These are phyloP conservation scores for Eucalyptus pauciflora DNA, from an alignment of 345 rosid species.

Conservation along the genomic window DNA sequence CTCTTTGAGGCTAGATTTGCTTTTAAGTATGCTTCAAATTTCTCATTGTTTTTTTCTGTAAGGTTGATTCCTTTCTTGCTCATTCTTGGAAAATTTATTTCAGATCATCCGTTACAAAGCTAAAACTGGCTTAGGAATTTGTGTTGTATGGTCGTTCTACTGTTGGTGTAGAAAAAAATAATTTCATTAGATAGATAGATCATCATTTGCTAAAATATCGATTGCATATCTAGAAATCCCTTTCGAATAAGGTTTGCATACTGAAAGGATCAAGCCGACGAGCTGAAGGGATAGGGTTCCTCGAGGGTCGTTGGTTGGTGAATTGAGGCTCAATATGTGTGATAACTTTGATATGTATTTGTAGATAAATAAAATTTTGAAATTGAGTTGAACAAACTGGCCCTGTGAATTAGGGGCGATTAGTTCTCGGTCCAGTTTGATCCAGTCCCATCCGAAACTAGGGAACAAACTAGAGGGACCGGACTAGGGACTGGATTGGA, in stretches of 20 bases:
- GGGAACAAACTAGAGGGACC: accelerated
- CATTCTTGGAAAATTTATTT: not conserved
- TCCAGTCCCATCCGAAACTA: accelerated
- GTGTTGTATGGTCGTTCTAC: not conserved
- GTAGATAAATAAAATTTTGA: not conserved
- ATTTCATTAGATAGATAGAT: too few species aligned
- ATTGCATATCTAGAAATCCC: accelerated
- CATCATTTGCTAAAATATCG: too few species aligned
- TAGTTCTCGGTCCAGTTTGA: accelerated
- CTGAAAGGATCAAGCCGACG: accelerated
- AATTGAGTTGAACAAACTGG: not conserved
- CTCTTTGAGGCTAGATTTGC: not conserved
- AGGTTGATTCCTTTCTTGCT: not conserved
- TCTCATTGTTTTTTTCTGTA: not conserved
- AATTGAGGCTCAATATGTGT: not conserved
- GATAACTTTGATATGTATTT: not conserved
- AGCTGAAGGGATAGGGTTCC: not conserved
- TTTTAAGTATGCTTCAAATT: not conserved
- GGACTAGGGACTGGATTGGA: accelerated
- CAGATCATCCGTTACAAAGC: not conserved
- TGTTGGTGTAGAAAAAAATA: not conserved
- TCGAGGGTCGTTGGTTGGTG: not conserved
- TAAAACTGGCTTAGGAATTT: not conserved
- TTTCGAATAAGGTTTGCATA: not conserved
- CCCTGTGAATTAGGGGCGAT: accelerated